Base-by-base conservation (phyloP, 805 yeast species). In the Phaffomyces opuntiae region DNA sequence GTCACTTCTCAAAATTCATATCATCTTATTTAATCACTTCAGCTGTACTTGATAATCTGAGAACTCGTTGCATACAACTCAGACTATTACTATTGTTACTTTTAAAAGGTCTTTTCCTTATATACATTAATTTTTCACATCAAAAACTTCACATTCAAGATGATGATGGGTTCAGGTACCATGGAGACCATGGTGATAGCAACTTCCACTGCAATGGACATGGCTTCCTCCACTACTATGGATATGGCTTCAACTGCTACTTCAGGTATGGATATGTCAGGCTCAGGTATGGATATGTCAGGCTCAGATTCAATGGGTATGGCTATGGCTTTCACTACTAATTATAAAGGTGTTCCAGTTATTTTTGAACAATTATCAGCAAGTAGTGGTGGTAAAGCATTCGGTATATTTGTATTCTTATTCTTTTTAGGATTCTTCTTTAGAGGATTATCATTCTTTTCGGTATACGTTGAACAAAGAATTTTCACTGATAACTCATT, bases 371-470 rank as follows among this genome's bases (percentile, higher is more conserved):
- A 66, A 0, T 63, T 85, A 40, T 55, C 57, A 12, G 91, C 91
- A 3, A 53, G 66, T 2, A 67, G 64, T 37, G 75, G 75, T 25
- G 88, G 73, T 9, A 73, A 74, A 43, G 89, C 87, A 0, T 85
- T 85, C 61, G 95, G 91, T 24, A 83, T 85, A 14, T 85, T 84
- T 56, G 65, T 79, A 33, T 65, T 81, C 13, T 59, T 85, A 21
- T 77, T 85, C 57, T 75, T 74, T 26, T 65, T 77, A 2, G 80
- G 81, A 0, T 75, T 85, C 56, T 66, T 73, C 34, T 70, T 80
- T 48, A 75, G 85, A 57, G 82, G 85, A 3, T 44, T 81, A 7
- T 73, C 75, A 38, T 83, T 83, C 59, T 51, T 74, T 19, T 72
- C 78, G 47, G 74, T 80, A 54, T 84, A 83, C 57, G 56, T 85